A percentile compares a stretch with the other conserved stretches of the same genome.
Conservation (phyloP, 2,329 filamentous ascomycete genomes). For the Botrytis sinoallii region DNA sequence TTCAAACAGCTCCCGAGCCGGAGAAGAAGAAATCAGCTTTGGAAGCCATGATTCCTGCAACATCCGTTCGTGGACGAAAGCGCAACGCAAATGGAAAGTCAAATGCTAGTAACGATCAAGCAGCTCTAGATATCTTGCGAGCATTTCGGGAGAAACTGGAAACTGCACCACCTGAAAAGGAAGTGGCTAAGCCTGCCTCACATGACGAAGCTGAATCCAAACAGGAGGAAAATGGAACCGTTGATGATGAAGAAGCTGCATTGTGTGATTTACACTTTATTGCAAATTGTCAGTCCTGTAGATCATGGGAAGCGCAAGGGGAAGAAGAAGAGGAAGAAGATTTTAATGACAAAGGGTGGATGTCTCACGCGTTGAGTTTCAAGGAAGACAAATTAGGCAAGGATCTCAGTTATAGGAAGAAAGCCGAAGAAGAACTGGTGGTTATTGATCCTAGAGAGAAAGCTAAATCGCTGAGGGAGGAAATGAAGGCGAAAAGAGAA, state of each 20-base stretch:
- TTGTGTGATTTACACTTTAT: slow-evolving; percentile 96
- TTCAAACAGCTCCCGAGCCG: slow-evolving; percentile 48
- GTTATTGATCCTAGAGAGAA: slow-evolving; percentile 91
- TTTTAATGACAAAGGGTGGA: slow-evolving; percentile 70
- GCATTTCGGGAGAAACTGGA: slow-evolving; percentile 79
- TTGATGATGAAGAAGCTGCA: slow-evolving; percentile 64
- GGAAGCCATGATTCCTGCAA: slow-evolving; percentile 71
- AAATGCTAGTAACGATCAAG: slow-evolving; percentile 55
- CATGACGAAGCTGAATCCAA: slow-evolving; percentile 24
- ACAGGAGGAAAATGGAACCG: slow-evolving; percentile 32
- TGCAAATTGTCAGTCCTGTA: slow-evolving; percentile 88
- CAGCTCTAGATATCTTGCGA: slow-evolving; percentile 67
- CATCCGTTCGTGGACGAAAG: slow-evolving; percentile 68
- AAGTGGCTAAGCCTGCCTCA: slow-evolving; percentile 31
- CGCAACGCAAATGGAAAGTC: slow-evolving; percentile 57
- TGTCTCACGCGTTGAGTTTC: slow-evolving; percentile 81
- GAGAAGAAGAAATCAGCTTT: slow-evolving; percentile 65
- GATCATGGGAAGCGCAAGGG: slow-evolving; percentile 64
- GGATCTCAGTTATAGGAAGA: slow-evolving; percentile 82
- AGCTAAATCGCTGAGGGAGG: slow-evolving; percentile 67
- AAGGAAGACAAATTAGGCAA: slow-evolving; percentile 89
- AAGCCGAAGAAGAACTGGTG: slow-evolving; percentile 85
- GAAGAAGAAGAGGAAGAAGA: slow-evolving; percentile 52
- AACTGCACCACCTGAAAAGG: slow-evolving; percentile 44
- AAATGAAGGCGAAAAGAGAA: slow-evolving; percentile 58